Base-by-base conservation (phyloP, 2,329 filamentous ascomycete genomes). In the Plenodomus tracheiphilus region DNA sequence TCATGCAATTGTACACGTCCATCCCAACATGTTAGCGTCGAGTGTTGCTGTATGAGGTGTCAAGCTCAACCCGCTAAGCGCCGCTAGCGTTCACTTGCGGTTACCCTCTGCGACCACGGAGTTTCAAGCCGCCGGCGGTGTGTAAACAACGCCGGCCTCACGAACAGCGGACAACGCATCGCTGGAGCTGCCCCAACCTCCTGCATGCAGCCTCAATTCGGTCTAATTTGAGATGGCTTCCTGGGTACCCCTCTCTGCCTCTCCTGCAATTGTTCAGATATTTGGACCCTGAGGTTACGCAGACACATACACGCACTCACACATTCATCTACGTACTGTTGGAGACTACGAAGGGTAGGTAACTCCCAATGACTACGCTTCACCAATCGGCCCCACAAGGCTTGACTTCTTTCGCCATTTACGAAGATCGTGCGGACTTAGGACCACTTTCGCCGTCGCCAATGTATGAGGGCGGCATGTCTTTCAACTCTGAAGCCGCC, bases 341-440 rank as follows among this genome's bases (percentile, higher is more conserved):
- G 42, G 18, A 19, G n/a, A 19, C 13, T 32, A 18, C 18, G 9
- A 17, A 6, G 7, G 16, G 47, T 56, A 47, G 53, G 61, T 45
- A 61, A 54, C 59, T 30, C 48, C 47, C 8, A 22, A 70, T 70
- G 66, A 64, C 66, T 43, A 69, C 68, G 20, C 54, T 67, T 39
- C 66, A 68, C 51, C 61, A 67, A 40, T 53, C 65, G 32, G 59
- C 64, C 38, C 61, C 65, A 39, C 65, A 64, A 46, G 65, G 64
- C 47, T 53, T 61, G 41, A 56, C 65, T 13, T 63, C 67, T 32
- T 71, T 70, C 54, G 61, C 63, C 16, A 67, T 69, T 22, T 68
- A 69, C 53, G 64, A 70, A 57, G 64, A 70, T 39, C 55, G 56
- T 39, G 66, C 71, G 25, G 64, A 69, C 43, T 54, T 59, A 22